Evolutionary conservation across 495 filamentous ascomycete species (phyloP).

Genomic region (Penicillium fimorum): DNA sequence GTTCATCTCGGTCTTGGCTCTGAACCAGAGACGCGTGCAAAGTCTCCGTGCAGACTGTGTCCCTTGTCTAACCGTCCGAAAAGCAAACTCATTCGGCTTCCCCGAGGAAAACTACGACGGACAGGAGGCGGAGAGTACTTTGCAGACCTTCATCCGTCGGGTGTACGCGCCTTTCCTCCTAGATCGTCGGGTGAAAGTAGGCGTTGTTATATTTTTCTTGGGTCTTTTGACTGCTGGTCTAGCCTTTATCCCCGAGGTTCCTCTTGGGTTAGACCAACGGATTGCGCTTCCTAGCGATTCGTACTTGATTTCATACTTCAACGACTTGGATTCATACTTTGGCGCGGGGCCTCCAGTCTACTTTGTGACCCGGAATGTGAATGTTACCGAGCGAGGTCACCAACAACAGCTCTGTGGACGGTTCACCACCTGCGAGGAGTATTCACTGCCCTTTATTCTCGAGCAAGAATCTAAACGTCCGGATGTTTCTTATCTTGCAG

Average conservation of each 20-base stretch:
- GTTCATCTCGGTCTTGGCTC: slow-evolving; percentile 85
- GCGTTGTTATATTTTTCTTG: slow-evolving; percentile 74
- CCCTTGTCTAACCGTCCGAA: slow-evolving; percentile 76
- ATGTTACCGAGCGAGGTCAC: slow-evolving; percentile 66
- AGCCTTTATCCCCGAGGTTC: slow-evolving; percentile 76
- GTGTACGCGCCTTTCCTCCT: slow-evolving; percentile 81
- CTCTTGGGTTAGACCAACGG: slow-evolving; percentile 88
- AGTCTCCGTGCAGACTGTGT: slow-evolving; percentile 87
- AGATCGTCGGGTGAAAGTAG: slow-evolving; percentile 71
- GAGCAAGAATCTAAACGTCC: slow-evolving; percentile 91
- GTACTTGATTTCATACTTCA: slow-evolving; percentile 91
- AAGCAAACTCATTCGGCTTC: slow-evolving; percentile 52
- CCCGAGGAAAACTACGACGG: slow-evolving; percentile 65
- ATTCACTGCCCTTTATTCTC: slow-evolving; percentile 81
- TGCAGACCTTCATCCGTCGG: slow-evolving; percentile 86
- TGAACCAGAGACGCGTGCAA: slow-evolving; percentile 88
- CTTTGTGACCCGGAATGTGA: slow-evolving; percentile 82
- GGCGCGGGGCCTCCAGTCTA: slow-evolving; percentile 91
- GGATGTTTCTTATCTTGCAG: slow-evolving; percentile 86
- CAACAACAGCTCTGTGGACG: slow-evolving; percentile 90
- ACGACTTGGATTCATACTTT: slow-evolving; percentile 91
- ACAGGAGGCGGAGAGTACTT: slow-evolving; percentile 59
- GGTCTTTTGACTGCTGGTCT: slow-evolving; percentile 83
- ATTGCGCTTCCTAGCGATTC: slow-evolving; percentile 91
- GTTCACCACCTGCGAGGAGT: slow-evolving; percentile 80